Evolutionary conservation across 306 rosid genomes (phyloP).

Genomic region (Prunus davidiana): DNA sequence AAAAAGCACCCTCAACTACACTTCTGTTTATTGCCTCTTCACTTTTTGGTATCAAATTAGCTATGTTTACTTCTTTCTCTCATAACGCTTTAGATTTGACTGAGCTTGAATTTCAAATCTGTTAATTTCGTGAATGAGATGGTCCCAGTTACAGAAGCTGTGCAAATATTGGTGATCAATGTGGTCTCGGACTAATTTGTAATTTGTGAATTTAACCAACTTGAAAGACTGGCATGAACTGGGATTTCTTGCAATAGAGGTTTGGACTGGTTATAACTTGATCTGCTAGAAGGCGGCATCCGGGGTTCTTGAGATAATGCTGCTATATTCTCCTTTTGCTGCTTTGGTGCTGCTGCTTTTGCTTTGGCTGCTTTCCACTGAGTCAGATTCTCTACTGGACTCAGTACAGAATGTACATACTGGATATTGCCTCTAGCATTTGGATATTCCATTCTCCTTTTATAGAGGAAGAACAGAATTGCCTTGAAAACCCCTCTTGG

Average conservation of each 20-base stretch:
- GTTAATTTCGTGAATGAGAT: not conserved
- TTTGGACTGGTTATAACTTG: constrained; percentile 37
- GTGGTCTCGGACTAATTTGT: constrained; percentile 24
- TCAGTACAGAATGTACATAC: constrained; percentile 54
- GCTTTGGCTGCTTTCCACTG: constrained; percentile 93
- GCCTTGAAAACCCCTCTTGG: constrained; percentile 31
- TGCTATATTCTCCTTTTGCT: constrained; percentile 57
- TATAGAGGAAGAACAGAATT: constrained; percentile 16
- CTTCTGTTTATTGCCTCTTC: constrained; percentile 1
- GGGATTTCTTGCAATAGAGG: constrained; percentile 54
- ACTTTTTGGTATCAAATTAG: not conserved
- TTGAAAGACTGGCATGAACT: constrained; percentile 79
- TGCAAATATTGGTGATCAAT: constrained; percentile 9
- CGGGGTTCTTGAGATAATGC: constrained; percentile 30
- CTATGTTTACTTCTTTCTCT: no score
- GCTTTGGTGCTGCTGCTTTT: constrained; percentile 47
- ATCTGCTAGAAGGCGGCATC: constrained; percentile 22
- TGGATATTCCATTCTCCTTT: not conserved
- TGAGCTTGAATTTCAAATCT: not conserved
- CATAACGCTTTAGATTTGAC: not conserved
- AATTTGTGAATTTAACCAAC: constrained; percentile 59
- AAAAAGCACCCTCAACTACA: constrained; percentile 10
- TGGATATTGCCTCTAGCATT: constrained; percentile 23
- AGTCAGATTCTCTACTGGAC: constrained; percentile 71
- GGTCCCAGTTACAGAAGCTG: not conserved